Evolutionary conservation across 2,329 filamentous ascomycete species (phyloP).

Genomic region (Bretziella fagacearum): DNA sequence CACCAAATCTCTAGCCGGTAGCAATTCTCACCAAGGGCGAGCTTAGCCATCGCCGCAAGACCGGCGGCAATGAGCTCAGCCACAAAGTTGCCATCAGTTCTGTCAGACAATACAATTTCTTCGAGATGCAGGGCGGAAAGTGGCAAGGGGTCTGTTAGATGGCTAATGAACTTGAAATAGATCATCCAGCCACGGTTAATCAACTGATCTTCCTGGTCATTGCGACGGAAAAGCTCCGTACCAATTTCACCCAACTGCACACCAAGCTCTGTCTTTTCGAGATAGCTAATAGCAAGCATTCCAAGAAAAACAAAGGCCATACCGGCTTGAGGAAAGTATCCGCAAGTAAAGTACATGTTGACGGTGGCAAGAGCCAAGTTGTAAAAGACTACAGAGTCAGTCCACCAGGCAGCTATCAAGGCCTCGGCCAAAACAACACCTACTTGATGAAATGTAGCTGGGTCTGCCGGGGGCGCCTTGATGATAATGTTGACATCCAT

Average conservation of each 20-base stretch:
- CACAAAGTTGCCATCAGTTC: conserved; percentile 42
- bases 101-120: conserved; percentile 41
- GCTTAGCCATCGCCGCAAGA: conserved; percentile 45
- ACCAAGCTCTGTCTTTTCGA: conserved; percentile 53
- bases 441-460: conserved; percentile 41
- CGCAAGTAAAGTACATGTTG: conserved; percentile 44
- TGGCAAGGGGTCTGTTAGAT: conserved; percentile 46
- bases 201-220: conserved; percentile 39
- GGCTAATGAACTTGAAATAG: conserved; percentile 52
- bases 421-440: conserved; percentile 57
- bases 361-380: conserved; percentile 51
- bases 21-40: conserved; percentile 53
- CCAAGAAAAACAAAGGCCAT: conserved; percentile 51
- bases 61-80: conserved; percentile 57
- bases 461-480: conserved; percentile 19
- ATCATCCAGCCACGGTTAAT: conserved; percentile 52
- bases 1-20: conserved; percentile 54
- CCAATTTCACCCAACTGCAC: conserved; percentile 46
- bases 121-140: conserved; percentile 44
- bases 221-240: conserved; percentile 46
- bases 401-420: conserved; percentile 56
- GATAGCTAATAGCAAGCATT: conserved; percentile 49
- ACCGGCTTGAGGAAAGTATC: conserved; percentile 52
- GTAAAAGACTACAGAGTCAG: conserved; percentile 54
- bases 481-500: conserved; percentile 35